A percentile compares a stretch with the other conserved stretches of the same genome.
These are phyloP conservation scores for Cucurbita maxima DNA, from an alignment of 306 rosid species.

Conservation along the genomic window DNA sequence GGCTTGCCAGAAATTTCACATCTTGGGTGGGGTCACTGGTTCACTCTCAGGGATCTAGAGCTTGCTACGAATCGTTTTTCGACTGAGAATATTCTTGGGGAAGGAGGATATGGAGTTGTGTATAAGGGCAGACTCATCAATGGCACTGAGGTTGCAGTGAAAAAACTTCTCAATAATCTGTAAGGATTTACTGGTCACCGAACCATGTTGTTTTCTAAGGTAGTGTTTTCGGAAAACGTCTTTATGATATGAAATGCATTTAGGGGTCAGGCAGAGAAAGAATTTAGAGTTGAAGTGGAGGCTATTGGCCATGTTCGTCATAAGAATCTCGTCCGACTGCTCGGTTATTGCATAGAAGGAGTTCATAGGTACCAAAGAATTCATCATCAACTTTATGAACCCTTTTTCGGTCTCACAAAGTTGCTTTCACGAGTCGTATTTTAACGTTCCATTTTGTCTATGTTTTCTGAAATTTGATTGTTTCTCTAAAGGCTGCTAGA, in stretches of 20 bases:
- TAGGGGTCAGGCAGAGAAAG: constrained; percentile 98
- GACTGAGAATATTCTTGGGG: constrained; percentile 58
- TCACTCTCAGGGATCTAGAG: constrained; percentile 87
- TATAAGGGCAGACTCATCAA: constrained; percentile 70
- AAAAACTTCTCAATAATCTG: constrained; percentile 85
- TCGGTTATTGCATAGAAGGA: constrained; percentile 87
- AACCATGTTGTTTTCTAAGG: background rate
- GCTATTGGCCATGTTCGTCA: constrained; percentile 96
- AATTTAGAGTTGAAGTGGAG: constrained; percentile 95
- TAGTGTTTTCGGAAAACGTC: background rate
- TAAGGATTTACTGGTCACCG: constrained; percentile 30
- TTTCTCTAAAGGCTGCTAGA: background rate
- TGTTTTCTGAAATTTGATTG: background rate
- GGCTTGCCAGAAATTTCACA: constrained; percentile 92
- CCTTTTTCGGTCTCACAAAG: background rate
- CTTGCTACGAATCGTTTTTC: constrained; percentile 63
- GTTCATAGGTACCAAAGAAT: constrained; percentile 51
- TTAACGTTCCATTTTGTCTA: background rate
- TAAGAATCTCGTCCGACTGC: constrained; percentile 83
- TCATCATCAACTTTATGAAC: background rate
- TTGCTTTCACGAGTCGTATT: background rate
- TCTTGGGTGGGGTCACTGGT: constrained; percentile 99
- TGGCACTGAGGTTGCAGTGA: constrained; percentile 91
- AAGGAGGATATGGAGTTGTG: constrained; percentile 95
- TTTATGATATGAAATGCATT: background rate